phyloP scores from a whole-genome alignment of 169 alveolate species.

The Plasmodium vivax region DNA sequence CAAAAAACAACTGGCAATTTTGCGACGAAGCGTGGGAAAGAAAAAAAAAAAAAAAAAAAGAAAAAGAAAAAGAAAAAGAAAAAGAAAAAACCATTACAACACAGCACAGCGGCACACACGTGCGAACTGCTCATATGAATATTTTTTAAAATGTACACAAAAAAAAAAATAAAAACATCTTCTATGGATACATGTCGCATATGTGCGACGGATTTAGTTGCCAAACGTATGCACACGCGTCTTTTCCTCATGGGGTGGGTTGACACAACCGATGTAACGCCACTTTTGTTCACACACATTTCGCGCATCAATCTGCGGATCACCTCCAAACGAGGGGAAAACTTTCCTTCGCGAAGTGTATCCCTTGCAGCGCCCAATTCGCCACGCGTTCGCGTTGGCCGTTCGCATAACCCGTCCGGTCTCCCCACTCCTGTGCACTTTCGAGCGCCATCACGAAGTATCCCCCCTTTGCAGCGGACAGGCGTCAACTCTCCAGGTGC shows the following conservation, averaged over 20 bases:
- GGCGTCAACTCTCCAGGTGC: slow-evolving; percentile 3
- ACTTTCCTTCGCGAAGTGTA: not conserved
- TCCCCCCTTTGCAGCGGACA: not conserved
- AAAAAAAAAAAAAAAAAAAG: too few species aligned
- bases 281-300: not conserved
- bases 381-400: not conserved
- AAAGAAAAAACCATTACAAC: too few species aligned
- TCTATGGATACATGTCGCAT: not conserved
- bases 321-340: not conserved
- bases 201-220: not conserved
- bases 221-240: not conserved
- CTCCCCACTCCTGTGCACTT: not conserved
- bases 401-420: not conserved
- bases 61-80: too few species aligned
- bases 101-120: not conserved
- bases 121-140: not conserved
- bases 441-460: not conserved
- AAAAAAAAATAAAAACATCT: not conserved
- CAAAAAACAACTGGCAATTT: not conserved
- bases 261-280: not conserved
- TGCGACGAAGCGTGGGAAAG: not conserved
- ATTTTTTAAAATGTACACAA: not conserved
- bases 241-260: not conserved
- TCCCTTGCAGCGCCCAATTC: not conserved
- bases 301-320: not conserved